Percentiles rank a stretch among this genome's conserved stretches.
phyloP scores from a whole-genome alignment of 1,284 basidiomycete species.

The Tetrapyrgos nigripes region DNA sequence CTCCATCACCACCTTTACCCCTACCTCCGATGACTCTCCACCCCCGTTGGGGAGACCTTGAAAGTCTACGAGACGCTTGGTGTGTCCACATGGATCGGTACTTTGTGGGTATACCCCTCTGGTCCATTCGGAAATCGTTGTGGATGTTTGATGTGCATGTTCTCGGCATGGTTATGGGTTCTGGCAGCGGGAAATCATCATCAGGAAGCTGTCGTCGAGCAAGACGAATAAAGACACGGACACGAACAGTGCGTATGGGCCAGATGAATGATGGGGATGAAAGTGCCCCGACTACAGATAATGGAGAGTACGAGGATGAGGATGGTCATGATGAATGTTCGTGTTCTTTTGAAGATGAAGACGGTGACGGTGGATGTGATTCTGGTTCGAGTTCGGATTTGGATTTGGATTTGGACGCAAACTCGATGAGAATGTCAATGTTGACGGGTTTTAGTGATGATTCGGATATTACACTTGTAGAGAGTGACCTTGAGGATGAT shows the following conservation, averaged over 20 bases:
- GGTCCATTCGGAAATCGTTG: conserved; percentile 70
- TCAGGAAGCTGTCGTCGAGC: conserved; percentile 17
- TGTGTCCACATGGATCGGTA: conserved; percentile 60
- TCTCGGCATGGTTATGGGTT: conserved; percentile 18
- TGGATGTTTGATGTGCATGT: conserved; percentile 64
- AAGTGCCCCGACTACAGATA: no score
- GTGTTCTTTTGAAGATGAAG: conserved; percentile 7
- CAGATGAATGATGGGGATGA: no score
- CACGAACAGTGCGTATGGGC: no score
- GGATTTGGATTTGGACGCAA: background rate
- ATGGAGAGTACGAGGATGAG: conserved; percentile 10
- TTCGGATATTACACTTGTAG: conserved; percentile 54
- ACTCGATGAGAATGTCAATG: conserved; percentile 35
- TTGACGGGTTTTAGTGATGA: conserved; percentile 47
- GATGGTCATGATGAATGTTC: no score
- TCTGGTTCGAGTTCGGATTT: no score
- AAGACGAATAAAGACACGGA: conserved; percentile 20
- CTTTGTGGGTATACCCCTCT: conserved; percentile 60
- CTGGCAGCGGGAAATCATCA: conserved; percentile 5
- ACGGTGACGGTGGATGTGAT: conserved; percentile 5
- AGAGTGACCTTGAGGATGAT: conserved; percentile 46
- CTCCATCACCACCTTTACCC: conserved; percentile 22
- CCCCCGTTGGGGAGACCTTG: conserved; percentile 69
- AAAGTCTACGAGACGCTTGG: conserved; percentile 60
- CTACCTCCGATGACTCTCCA: conserved; percentile 53